A percentile compares a stretch with the other conserved stretches of the same genome.
Conservation (phyloP, 2,329 filamentous ascomycete species). For the Drechmeria coniospora region DNA sequence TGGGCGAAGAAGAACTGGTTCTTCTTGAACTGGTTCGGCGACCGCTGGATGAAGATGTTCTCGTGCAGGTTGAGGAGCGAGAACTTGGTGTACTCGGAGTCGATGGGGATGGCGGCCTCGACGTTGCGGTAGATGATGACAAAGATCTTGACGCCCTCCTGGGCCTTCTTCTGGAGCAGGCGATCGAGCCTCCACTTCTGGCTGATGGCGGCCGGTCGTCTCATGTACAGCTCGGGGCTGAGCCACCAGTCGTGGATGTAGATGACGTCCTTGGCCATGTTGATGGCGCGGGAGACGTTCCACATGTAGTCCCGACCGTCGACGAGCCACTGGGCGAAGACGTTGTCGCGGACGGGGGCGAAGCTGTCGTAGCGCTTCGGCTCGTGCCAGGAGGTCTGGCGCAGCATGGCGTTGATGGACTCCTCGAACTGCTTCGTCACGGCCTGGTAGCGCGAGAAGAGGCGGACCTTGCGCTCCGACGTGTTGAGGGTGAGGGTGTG, state of each 20-base stretch:
- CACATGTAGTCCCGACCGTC: slow-evolving; percentile 98
- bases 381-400: slow-evolving; percentile 67
- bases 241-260: slow-evolving; percentile 99
- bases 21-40: slow-evolving; percentile 94
- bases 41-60: slow-evolving; percentile 91
- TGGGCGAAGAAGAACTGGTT: slow-evolving; percentile 99
- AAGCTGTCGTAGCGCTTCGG: slow-evolving; percentile 85
- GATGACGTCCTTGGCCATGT: slow-evolving; percentile 92
- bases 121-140: slow-evolving; percentile 97
- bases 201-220: slow-evolving; percentile 83
- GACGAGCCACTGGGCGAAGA: slow-evolving; percentile 91
- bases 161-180: slow-evolving; percentile 81
- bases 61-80: slow-evolving; percentile 88
- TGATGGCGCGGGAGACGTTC: slow-evolving; percentile 93
- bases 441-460: slow-evolving; percentile 81
- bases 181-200: slow-evolving; percentile 96
- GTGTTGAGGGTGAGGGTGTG: slow-evolving; percentile 83
- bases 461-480: slow-evolving; percentile 78
- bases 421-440: slow-evolving; percentile 86
- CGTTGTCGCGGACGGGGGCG: slow-evolving; percentile 71
- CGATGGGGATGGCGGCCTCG: slow-evolving; percentile 90
- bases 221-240: slow-evolving; percentile 89
- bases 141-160: slow-evolving; percentile 92
- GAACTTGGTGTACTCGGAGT: slow-evolving; percentile 96
- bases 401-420: slow-evolving; percentile 75